Percentiles rank a stretch among this genome's conserved stretches.
These are phyloP conservation scores for Ophiostoma australiae DNA, from an alignment of 2,329 filamentous ascomycete species.

Conservation along the genomic window DNA sequence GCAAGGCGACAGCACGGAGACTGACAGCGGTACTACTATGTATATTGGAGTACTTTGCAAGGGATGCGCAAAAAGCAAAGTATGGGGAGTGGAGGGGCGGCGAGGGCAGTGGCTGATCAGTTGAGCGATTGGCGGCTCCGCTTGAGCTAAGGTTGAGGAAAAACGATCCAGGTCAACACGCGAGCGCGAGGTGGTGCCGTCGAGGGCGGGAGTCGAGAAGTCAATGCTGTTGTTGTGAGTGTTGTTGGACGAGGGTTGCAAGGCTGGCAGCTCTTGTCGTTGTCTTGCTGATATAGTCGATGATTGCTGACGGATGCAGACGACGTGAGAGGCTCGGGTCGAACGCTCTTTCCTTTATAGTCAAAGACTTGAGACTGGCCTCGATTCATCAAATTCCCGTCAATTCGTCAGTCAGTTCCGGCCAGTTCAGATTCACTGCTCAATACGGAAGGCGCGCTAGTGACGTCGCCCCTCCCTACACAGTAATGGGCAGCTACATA, in stretches of 20 bases:
- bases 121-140: constrained; percentile 8
- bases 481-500: no score
- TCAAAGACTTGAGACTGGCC: background rate
- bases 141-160: constrained; percentile 11
- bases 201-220: background rate
- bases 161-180: background rate
- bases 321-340: background rate
- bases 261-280: background rate
- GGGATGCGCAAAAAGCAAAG: background rate
- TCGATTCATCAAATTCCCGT: background rate
- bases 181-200: background rate
- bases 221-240: background rate
- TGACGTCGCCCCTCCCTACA: constrained; percentile 3
- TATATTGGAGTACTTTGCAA: no score
- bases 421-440: background rate
- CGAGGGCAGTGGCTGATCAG: background rate
- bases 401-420: no score
- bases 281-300: background rate
- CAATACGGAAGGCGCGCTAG: constrained; percentile 5
- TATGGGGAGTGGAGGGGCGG: constrained; percentile 13
- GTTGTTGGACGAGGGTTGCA: background rate
- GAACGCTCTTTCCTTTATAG: background rate
- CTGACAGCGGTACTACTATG: no score
- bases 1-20: background rate
- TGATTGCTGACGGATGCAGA: background rate